These are phyloP conservation scores for Pleurotus tuoliensis DNA, from an alignment of 768 basidiomycete genomes.

Conservation along the genomic window DNA sequence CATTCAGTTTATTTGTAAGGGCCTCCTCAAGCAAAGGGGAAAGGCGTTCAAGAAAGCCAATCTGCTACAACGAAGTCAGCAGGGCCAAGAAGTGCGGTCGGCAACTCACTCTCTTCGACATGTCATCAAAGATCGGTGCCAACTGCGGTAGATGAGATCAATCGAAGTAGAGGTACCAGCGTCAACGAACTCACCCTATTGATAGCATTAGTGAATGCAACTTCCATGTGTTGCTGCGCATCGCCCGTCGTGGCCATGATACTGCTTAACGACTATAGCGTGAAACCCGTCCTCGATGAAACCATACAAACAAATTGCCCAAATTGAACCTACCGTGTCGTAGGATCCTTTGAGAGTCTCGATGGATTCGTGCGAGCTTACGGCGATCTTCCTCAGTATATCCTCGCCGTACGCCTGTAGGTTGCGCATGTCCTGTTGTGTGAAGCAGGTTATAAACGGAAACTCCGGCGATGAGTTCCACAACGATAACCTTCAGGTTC, in stretches of 20 bases:
- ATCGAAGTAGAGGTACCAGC: not conserved
- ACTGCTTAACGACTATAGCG: not conserved
- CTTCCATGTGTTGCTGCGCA: not conserved
- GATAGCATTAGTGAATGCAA: not conserved
- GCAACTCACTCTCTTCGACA: too few relatives aligned
- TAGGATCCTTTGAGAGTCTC: not conserved
- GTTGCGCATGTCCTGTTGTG: conserved; percentile 24
- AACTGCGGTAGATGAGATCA: too few relatives aligned
- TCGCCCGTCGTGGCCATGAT: not conserved
- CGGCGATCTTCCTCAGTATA: not conserved
- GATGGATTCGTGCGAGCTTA: not conserved
- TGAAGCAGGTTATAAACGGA: not conserved
- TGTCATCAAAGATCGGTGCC: too few relatives aligned
- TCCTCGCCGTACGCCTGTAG: conserved; percentile 12
- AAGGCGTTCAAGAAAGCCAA: not conserved
- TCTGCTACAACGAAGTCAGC: not conserved
- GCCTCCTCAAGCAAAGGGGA: not conserved
- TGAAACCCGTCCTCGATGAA: too few relatives aligned
- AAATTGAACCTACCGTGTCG: too few relatives aligned
- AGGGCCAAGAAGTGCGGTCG: not conserved
- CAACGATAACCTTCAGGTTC: conserved; percentile 19
- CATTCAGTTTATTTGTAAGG: not conserved
- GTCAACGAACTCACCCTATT: not conserved
- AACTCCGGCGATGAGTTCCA: not conserved
- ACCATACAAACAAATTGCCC: too few relatives aligned